Conservation (phyloP, 2,329 filamentous ascomycete species). For the Trichoderma arundinaceum region DNA sequence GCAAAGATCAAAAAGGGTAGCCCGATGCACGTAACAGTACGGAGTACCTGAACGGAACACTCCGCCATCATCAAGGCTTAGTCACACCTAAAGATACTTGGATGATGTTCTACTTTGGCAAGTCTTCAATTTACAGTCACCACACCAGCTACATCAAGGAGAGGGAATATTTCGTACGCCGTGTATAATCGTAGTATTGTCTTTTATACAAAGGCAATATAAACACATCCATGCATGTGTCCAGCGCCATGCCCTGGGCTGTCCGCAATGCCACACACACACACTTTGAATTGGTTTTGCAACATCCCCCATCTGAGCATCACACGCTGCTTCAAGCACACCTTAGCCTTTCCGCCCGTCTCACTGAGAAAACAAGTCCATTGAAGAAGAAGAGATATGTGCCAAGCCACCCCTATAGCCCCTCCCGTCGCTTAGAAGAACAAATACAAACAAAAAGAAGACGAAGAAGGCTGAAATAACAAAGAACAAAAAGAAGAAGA, state of each 20-base stretch:
- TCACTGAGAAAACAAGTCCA: slow-evolving; percentile 2
- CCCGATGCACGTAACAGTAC: background rate
- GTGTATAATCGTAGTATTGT: slow-evolving; percentile 12
- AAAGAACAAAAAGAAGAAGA: background rate
- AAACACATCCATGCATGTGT: background rate
- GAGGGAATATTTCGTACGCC: background rate
- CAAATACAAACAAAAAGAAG: slow-evolving; percentile 4
- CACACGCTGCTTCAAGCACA: background rate
- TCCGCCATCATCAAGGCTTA: background rate
- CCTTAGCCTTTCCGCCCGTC: background rate
- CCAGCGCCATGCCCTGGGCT: background rate
- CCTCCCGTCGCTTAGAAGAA: background rate
- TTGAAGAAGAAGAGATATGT: slow-evolving; percentile 2
- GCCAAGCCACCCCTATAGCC: slow-evolving; percentile 3
- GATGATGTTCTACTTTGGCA: no score
- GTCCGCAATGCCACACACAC: background rate
- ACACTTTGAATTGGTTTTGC: background rate
- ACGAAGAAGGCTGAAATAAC: background rate
- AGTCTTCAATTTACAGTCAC: no score
- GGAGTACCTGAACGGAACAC: background rate
- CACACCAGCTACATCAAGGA: background rate
- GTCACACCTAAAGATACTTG: background rate
- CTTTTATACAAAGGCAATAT: slow-evolving; percentile 13
- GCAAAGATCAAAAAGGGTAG: background rate
- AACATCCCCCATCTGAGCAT: background rate